Percentiles rank a stretch among this genome's conserved stretches.
Conservation (phyloP, 2,329 filamentous ascomycete species). For the Neofusicoccum kwambonambiense region DNA sequence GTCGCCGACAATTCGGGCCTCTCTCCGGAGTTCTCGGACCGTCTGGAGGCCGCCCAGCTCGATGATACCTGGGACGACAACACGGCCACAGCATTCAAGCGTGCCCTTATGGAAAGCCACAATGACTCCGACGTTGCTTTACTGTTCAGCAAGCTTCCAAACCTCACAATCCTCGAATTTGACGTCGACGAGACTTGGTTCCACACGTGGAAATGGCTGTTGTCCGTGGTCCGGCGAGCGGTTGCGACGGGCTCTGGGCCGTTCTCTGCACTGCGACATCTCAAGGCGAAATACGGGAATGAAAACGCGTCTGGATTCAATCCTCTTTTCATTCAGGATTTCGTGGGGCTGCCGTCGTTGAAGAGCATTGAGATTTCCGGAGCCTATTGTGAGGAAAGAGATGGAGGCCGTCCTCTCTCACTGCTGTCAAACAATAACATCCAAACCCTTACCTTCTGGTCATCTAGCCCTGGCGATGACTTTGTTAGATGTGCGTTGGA, state of each 20-base stretch:
- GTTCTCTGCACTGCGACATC: background rate
- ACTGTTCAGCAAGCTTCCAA: background rate
- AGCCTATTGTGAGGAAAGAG: background rate
- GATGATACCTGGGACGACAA: background rate
- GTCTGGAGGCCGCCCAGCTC: background rate
- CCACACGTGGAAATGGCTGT: background rate
- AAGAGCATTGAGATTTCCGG: background rate
- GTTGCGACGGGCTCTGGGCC: background rate
- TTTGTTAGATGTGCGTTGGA: background rate
- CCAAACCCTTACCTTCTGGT: background rate
- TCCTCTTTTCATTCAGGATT: conserved; percentile 2
- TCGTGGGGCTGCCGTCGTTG: background rate
- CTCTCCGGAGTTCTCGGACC: background rate
- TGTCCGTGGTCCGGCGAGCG: background rate
- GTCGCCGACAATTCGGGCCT: background rate
- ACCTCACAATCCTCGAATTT: background rate
- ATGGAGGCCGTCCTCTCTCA: background rate
- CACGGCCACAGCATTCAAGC: background rate
- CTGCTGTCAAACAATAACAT: background rate
- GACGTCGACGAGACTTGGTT: conserved; percentile 4
- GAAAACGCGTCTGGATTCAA: background rate
- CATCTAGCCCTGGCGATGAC: background rate
- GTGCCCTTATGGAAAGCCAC: background rate
- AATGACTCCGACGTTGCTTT: background rate
- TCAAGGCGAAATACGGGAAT: background rate